Evolutionary conservation across 306 rosid genomes (phyloP).

Genomic region (Geum urbanum): DNA sequence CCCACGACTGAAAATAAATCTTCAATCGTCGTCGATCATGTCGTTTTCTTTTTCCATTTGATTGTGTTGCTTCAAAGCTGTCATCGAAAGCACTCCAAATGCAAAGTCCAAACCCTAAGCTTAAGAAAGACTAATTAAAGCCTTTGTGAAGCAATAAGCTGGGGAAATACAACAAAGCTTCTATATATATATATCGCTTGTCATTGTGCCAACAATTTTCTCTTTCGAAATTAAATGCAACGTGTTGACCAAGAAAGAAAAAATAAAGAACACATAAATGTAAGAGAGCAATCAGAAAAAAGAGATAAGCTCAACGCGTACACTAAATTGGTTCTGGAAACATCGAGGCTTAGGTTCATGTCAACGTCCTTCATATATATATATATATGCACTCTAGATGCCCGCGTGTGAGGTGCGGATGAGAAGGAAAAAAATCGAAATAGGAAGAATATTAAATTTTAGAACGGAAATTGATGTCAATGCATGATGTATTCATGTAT

Average conservation of each 20-base stretch:
- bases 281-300: slow-evolving; percentile 3
- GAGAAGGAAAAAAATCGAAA: too few species aligned
- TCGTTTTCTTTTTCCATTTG: slow-evolving; percentile 30
- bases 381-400: too few species aligned
- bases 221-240: slow-evolving; percentile 14
- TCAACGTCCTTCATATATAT: neutral
- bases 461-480: too few species aligned
- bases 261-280: too few species aligned
- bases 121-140: slow-evolving; percentile 24
- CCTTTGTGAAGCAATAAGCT: slow-evolving; percentile 3
- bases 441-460: too few species aligned
- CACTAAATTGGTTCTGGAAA: slow-evolving; percentile 1
- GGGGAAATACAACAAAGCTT: slow-evolving; percentile 21
- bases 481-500: too few species aligned
- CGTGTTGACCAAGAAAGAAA: too few species aligned
- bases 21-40: slow-evolving; percentile 1
- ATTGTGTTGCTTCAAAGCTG: slow-evolving; percentile 31
- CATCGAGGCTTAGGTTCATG: slow-evolving; percentile 15
- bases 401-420: too few species aligned
- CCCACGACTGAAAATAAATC: slow-evolving; percentile 21
- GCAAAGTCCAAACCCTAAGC: slow-evolving; percentile 36
- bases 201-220: slow-evolving; percentile 2
- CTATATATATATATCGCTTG: slow-evolving; percentile 6
- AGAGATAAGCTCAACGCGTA: slow-evolving; percentile 16
- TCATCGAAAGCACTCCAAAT: slow-evolving; percentile 26